Percentiles rank a stretch among this genome's conserved stretches.
These are phyloP conservation scores for Fusarium sp. DNA, from an alignment of 2,329 filamentous ascomycete genomes.

Conservation along the genomic window DNA sequence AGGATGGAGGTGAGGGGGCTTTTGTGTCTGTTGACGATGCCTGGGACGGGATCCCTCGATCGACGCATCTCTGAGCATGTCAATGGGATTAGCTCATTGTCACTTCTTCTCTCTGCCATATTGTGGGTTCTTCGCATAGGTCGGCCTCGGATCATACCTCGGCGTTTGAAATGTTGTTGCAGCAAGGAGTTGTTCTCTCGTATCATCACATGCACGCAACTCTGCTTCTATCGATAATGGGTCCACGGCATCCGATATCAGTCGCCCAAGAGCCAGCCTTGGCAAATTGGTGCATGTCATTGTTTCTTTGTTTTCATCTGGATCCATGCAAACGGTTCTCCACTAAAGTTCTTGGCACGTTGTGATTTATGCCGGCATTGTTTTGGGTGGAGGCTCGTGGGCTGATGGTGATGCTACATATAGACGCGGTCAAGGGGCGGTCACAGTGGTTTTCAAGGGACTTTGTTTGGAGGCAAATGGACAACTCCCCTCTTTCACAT, in stretches of 20 bases:
- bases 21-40: constrained; percentile 76
- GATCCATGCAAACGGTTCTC: neutral
- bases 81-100: neutral
- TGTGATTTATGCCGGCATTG: constrained; percentile 5
- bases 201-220: constrained; percentile 1
- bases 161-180: constrained; percentile 37
- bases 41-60: constrained; percentile 59
- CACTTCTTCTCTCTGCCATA: constrained; percentile 7
- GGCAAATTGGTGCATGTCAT: neutral
- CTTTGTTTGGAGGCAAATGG: constrained; percentile 1
- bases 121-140: constrained; percentile 29
- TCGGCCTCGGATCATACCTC: constrained; percentile 33
- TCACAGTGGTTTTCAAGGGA: neutral
- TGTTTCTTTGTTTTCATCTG: neutral
- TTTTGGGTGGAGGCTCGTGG: neutral
- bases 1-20: constrained; percentile 82
- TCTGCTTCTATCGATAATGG: constrained; percentile 1
- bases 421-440: constrained; percentile 16
- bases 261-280: neutral
- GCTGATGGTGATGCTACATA: constrained; percentile 3
- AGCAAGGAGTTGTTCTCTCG: constrained; percentile 24
- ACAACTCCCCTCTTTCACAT: constrained; percentile 23
- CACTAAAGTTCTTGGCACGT: neutral
- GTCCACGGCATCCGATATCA: neutral
- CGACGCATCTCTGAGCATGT: constrained; percentile 47